Evolutionary conservation across 208 protist species (phyloP), one percentile per base, ranked within the genome.

Genomic region (Eutreptiella sp.): DNA sequence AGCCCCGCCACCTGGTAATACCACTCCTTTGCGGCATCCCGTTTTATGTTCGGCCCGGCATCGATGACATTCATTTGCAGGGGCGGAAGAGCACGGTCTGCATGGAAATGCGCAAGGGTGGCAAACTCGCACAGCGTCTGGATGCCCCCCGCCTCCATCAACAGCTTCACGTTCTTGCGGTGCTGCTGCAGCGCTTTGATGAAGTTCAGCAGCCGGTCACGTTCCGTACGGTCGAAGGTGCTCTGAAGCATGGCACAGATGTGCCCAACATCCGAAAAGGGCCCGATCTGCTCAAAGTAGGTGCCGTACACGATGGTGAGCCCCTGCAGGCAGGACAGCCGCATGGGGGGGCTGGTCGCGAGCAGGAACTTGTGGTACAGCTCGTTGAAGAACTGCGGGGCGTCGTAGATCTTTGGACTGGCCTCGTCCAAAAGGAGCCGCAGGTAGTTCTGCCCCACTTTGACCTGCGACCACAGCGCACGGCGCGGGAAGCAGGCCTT

Each of bases 291-390:
- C 47, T 76, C 67, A 0, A 80, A 70, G 63, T 93, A 91, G 63
- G 85, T 68, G 39, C 77, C 76, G 74, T 90, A 94, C 9, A 94
- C 70, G 38, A 89, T 69, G 29, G 84, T 63, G 83, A 94, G 84
- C 0, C 84, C 87, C 58, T 89, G 83, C 31, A 94, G 62, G 63
- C 85, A 92, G 59, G 87, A 63, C 0, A 89, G 62, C 60, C 63
- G 81, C 68, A 41, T 61, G 42, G 54, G 64, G 4, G 52, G 53
- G 27, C 85, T 78, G 28, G 82, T 71, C n/a, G 83, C 76, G 5
- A 94, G 72, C 0, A 94, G 70, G 60, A 90, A 94, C 39, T 83
- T 80, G 73, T 94, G 89, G 75, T 91, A 94, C 53, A 94, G 68
- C 47, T 91, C 85, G 42, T 82, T 84, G 64, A 94, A 94, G 63